phyloP scores from a whole-genome alignment of 331 rosid species.

The Pyrus hybrid region DNA sequence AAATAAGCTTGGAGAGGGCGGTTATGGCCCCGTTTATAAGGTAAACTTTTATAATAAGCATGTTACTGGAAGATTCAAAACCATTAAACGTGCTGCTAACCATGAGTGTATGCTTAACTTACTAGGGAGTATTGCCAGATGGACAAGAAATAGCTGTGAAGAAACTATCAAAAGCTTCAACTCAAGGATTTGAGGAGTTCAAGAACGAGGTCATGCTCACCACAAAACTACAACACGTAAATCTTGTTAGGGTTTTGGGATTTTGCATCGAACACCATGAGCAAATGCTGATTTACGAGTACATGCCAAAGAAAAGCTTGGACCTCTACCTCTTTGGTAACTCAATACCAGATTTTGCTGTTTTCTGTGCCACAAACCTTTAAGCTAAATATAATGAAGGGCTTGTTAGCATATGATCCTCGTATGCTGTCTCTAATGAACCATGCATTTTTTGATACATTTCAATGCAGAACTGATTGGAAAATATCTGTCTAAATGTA shows the following conservation, averaged over 20 bases:
- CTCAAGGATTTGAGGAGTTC: slow-evolving; percentile 9
- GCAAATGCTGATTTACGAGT: slow-evolving; percentile 9
- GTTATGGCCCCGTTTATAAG: slow-evolving; percentile 40
- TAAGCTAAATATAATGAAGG: background rate
- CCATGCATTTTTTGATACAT: background rate
- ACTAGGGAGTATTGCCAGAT: slow-evolving; percentile 16
- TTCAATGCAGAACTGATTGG: background rate
- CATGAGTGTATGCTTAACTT: background rate
- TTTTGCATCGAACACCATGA: background rate
- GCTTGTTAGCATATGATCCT: background rate
- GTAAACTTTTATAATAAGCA: background rate
- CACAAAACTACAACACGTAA: background rate
- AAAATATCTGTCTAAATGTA: background rate
- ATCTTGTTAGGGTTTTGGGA: background rate
- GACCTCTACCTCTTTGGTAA: slow-evolving; percentile 14
- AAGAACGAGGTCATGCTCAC: background rate
- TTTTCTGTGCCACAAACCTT: background rate
- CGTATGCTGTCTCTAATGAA: background rate
- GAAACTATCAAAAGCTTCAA: slow-evolving; percentile 8
- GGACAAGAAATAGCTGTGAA: slow-evolving; percentile 17
- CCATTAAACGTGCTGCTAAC: background rate
- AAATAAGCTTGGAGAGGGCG: slow-evolving; percentile 43
- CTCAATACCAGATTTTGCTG: background rate
- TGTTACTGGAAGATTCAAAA: background rate
- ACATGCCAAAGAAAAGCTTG: slow-evolving; percentile 9